Conservation (phyloP, 345 rosid species). For the Syzygium jambos region DNA sequence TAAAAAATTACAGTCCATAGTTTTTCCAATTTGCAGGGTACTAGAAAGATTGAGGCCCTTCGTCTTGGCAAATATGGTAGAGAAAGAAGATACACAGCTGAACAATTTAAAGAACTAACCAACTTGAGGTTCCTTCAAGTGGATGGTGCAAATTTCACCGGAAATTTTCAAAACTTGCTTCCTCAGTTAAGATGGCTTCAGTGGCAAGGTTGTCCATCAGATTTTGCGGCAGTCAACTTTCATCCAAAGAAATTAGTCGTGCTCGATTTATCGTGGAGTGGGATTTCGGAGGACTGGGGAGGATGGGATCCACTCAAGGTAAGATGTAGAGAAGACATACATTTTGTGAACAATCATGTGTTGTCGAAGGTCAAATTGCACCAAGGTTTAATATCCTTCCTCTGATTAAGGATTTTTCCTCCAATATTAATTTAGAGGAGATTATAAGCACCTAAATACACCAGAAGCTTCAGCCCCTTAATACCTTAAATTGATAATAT, state of each 20-base stretch:
- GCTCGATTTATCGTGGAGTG: background rate
- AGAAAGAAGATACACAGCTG: background rate
- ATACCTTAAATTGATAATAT: background rate
- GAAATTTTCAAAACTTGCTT: background rate
- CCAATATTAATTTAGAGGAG: background rate
- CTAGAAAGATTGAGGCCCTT: background rate
- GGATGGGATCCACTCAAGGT: background rate
- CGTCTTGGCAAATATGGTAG: background rate
- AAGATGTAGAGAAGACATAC: background rate
- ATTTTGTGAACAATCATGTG: background rate
- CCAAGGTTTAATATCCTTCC: background rate
- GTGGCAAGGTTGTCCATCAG: background rate
- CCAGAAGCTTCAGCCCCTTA: background rate
- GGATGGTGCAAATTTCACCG: background rate
- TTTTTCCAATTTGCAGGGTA: background rate
- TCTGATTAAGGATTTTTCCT: background rate
- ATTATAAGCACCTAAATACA: background rate
- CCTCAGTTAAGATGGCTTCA: background rate
- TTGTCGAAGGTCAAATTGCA: background rate
- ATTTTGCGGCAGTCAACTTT: background rate
- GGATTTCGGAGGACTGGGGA: background rate
- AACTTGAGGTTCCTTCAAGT: background rate
- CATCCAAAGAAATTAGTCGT: background rate
- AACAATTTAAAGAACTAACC: background rate
- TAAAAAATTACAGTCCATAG: background rate